Base-by-base conservation (phyloP, 768 basidiomycete genomes). In the Rhodotorula paludigena region DNA sequence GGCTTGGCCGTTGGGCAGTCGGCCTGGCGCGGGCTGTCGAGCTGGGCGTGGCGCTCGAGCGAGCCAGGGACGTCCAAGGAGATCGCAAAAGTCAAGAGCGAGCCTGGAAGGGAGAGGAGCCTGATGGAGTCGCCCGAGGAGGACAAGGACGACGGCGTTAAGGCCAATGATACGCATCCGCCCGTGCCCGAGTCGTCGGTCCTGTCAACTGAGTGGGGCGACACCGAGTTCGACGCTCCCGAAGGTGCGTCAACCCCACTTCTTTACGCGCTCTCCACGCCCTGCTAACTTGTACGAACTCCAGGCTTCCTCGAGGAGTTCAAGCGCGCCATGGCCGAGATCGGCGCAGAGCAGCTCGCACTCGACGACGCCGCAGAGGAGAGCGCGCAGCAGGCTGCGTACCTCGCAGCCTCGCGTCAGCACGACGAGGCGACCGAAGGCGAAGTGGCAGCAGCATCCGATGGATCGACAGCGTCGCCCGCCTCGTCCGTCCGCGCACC, bases 261-360 rank as follows among this genome's bases (percentile, higher is more conserved):
- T 30, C 12, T 33, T 14, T 28, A 11, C 11, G 14, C 25, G 5
- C 23, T 15, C 5, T 11, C 35, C 2, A 52, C 21, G 18, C n/a
- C 32, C 14, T 16, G 1, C 10, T 1, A 16, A 2, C 21, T 2
- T 4, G n/a, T n/a, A n/a, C n/a, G n/a, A n/a, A n/a, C n/a, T n/a
- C n/a, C 38, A 69, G 68, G 68, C 9, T 69, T 69, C 35, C 45
- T 64, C 47, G 62, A 64, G 23, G 62, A 55, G n/a, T 56, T 64
- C 58, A 60, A 64, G 47, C 28, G 33, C 25, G 62, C 62, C 18
- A 69, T 69, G 68, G 53, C 47, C 10, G 58, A 60, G 30, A 55
- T 69, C 23, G 68, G 62, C 16, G 45, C 41, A 5, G 58, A 60
- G n/a, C 57, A 69, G 35, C 45, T 60, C 28, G 58, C 49, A 16